Base-by-base conservation (phyloP, 495 filamentous ascomycete genomes). In the Penicillium daleae region DNA sequence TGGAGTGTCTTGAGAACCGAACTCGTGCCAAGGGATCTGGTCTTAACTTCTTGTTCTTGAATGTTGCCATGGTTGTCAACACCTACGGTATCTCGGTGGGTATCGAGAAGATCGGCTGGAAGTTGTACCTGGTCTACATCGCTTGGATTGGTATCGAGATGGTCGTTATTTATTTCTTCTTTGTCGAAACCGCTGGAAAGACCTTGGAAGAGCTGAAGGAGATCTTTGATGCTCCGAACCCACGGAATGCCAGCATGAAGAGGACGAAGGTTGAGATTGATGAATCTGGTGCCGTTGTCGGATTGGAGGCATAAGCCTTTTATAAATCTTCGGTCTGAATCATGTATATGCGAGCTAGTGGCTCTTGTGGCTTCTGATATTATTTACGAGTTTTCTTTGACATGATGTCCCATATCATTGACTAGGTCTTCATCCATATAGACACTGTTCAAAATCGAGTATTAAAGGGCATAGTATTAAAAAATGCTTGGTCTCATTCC, bases 191-290 rank as follows among this genome's bases (percentile, higher is more conserved):
- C 2, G 81, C 82, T 26, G 84, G 83, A 10, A 83, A 82, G 53
- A 89, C 88, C 4, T 81, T 91, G 24, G 89, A 91, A 68, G 87
- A 90, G 70, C 73, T 91, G 17, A 79, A 79, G 44, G 84, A 87
- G 66, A 83, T 90, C 49, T 90, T 90, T 67, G 79, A 86, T 53
- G 81, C 81, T 17, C 69, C 64, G 5, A 81, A 86, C 56, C 84
- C 84, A 2, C 78, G 82, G 51, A 84, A 82, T 62, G 74, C 73
- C 69, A 86, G 84, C 8, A 46, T 56, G 51, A 54, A 54, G 51
- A 54, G 12, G 51, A 54, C 51, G n/a, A 54, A 35, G 31, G 51
- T 54, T 15, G 51, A 54, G 51, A 35, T 54, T 22, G 51, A 54
- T 24, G 29, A 54, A 31, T 33, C 51, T 5, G 31, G 51, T 10